These are phyloP conservation scores for Davidsoniella neocaledoniae DNA, from an alignment of 2,329 filamentous ascomycete genomes.

Conservation along the genomic window DNA sequence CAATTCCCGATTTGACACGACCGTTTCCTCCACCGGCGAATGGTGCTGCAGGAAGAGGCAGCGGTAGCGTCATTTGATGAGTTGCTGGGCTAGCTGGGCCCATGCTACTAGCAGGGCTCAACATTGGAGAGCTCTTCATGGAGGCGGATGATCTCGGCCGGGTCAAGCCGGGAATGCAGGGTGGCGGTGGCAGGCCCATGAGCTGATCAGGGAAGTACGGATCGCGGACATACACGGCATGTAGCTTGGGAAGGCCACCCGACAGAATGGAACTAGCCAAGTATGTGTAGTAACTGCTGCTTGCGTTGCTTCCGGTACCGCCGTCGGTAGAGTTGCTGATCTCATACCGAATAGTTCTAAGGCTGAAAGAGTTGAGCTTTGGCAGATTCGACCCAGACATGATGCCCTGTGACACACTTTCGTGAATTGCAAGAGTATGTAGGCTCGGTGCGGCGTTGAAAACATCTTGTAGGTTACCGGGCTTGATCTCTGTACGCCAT, in stretches of 20 bases:
- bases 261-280: slow-evolving; percentile 67
- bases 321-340: slow-evolving; percentile 45
- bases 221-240: slow-evolving; percentile 72
- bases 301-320: slow-evolving; percentile 39
- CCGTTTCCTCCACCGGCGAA: slow-evolving; percentile 14
- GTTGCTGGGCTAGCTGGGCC: slow-evolving; percentile 18
- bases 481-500: slow-evolving; percentile 52
- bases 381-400: slow-evolving; percentile 32
- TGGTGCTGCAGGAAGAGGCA: slow-evolving; percentile 15
- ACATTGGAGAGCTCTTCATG: slow-evolving; percentile 13
- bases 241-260: slow-evolving; percentile 55
- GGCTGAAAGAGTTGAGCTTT: slow-evolving; percentile 48
- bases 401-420: slow-evolving; percentile 33
- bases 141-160: slow-evolving; percentile 21
- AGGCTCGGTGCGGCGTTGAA: slow-evolving; percentile 41
- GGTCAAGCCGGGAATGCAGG: slow-evolving; percentile 32
- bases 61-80: slow-evolving; percentile 5
- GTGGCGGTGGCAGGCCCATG: slow-evolving; percentile 51
- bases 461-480: slow-evolving; percentile 42
- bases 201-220: slow-evolving; percentile 67
- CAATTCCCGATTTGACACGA: slow-evolving; percentile 13
- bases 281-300: slow-evolving; percentile 63
- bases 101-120: slow-evolving; percentile 6
- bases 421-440: slow-evolving; percentile 37
- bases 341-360: slow-evolving; percentile 66